These are phyloP conservation scores for Clonostachys rhizophaga DNA, from an alignment of 2,329 filamentous ascomycete genomes.

Conservation along the genomic window DNA sequence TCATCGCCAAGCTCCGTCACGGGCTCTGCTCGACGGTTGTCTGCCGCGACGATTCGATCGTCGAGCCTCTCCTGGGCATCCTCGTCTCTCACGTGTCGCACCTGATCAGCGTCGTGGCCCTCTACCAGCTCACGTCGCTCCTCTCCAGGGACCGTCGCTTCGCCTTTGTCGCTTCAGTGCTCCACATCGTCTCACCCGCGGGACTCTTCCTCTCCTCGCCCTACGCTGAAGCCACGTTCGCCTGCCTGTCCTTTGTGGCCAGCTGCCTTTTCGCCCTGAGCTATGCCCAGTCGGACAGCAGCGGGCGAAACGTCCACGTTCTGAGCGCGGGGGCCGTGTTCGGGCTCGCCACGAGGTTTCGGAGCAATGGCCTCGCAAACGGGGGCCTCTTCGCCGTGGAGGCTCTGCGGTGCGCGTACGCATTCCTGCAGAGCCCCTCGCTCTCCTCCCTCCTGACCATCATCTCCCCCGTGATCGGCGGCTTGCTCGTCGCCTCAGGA, in stretches of 20 bases:
- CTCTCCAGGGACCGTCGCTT: slow-evolving; percentile 38
- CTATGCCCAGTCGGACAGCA: slow-evolving; percentile 12
- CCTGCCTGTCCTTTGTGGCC: slow-evolving; percentile 71
- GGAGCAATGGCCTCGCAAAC: slow-evolving; percentile 83
- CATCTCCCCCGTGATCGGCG: slow-evolving; percentile 57
- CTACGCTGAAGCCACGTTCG: slow-evolving; percentile 77
- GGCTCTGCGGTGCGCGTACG: slow-evolving; percentile 28
- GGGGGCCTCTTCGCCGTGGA: slow-evolving; percentile 72
- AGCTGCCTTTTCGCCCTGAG: slow-evolving; percentile 62
- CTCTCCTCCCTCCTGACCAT: slow-evolving; percentile 45
- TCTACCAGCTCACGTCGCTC: slow-evolving; percentile 60
- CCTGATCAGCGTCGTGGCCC: slow-evolving; percentile 65
- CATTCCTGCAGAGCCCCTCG: slow-evolving; percentile 15
- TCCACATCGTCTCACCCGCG: slow-evolving; percentile 83
- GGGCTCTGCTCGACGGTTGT: slow-evolving; percentile 12
- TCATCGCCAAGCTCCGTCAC: slow-evolving; percentile 28
- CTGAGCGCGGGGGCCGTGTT: slow-evolving; percentile 65
- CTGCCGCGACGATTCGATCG: slow-evolving; percentile 7
- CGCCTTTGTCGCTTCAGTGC: slow-evolving; percentile 62
- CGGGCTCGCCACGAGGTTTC: slow-evolving; percentile 66
- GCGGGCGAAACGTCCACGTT: slow-evolving; percentile 39
- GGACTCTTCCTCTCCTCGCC: slow-evolving; percentile 87
- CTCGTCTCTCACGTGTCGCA: slow-evolving; percentile 70
- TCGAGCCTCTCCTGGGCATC: slow-evolving; percentile 54
- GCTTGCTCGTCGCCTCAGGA: slow-evolving; percentile 62